Base-by-base conservation (phyloP, 805 yeast species). In the Hanseniaspora guilliermondii region DNA sequence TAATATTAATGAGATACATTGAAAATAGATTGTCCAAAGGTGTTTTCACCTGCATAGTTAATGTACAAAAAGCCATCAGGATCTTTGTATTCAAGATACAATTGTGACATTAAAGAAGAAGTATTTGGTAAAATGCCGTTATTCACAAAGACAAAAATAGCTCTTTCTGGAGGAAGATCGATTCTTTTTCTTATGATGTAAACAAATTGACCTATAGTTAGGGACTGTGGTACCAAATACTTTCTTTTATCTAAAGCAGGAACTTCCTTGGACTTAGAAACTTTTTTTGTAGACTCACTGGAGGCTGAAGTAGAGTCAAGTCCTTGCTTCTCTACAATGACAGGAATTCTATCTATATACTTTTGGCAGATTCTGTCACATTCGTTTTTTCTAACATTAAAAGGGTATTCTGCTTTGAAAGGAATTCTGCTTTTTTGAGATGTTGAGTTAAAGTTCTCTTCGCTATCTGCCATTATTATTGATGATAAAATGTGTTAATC, bases 191-290 rank as follows among this genome's bases (percentile, higher is more conserved):
- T 83, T 62, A 93, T 87, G 58, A 93, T 98, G 66, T 93, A 93
- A 45, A 93, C 98, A 72, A 93, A 91, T 70, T 93, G 98, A 42
- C 98, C 98, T 57, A 93, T 96, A 0, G 97, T 87, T 63, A 93
- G 77, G 67, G 93, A 98, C 27, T 89, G 82, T 7, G 98, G 98
- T 11, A 93, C 98, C 60, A 93, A 76, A 67, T 93, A 93, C 73
- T 93, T 93, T 70, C 96, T 85, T 77, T 93, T 93, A 70, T 93
- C 99, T 65, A 93, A 89, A 61, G 88, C 93, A 47, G 94, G 95
- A 59, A 93, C 85, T 66, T 93, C 97, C 21, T 30, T 30, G 9
- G 19, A 11, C 16, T 17, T 35, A 22, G 41, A 47, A 6, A 14
- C 11, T 21, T 49, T 49, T 21, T 46, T 33, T 24, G 33, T 30